Percentiles rank a stretch among this genome's conserved stretches.
Conservation (phyloP, 2,329 filamentous ascomycete species). For the Aphanoascus verrucosus region DNA sequence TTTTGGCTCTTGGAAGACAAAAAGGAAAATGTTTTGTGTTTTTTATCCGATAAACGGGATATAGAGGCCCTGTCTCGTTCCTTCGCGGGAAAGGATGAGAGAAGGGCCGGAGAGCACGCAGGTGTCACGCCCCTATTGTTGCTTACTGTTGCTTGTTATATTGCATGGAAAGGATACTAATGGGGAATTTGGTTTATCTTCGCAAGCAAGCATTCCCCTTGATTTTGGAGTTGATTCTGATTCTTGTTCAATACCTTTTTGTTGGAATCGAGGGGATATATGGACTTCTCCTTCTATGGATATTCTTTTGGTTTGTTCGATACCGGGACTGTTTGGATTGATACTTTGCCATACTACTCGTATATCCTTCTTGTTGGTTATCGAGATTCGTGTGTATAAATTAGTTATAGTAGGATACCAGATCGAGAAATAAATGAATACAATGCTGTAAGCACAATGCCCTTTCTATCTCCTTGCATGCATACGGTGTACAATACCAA, state of each 20-base stretch:
- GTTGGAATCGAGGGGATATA: not conserved
- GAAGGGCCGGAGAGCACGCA: not conserved
- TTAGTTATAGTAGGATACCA: not conserved
- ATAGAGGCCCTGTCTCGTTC: not conserved
- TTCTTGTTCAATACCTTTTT: not conserved
- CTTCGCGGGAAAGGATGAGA: not conserved
- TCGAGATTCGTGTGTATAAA: slow-evolving; percentile 4
- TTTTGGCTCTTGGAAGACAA: not conserved
- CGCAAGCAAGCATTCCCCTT: not conserved
- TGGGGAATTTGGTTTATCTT: not conserved
- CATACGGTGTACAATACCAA: too few relatives aligned
- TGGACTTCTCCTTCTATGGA: not conserved
- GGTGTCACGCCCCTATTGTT: not conserved
- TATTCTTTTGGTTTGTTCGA: not conserved
- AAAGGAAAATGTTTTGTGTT: not conserved
- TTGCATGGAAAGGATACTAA: not conserved
- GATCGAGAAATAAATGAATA: not conserved
- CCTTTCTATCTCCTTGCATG: too few relatives aligned
- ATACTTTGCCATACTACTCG: too few relatives aligned
- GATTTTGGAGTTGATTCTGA: not conserved
- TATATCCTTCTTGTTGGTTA: not conserved
- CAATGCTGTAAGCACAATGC: too few relatives aligned
- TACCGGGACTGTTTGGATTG: not conserved
- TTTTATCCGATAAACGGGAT: not conserved
- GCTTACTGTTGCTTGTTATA: not conserved